These are phyloP conservation scores for Phytophthora sansomeana DNA, from an alignment of 352 stramenopile species.

Conservation along the genomic window DNA sequence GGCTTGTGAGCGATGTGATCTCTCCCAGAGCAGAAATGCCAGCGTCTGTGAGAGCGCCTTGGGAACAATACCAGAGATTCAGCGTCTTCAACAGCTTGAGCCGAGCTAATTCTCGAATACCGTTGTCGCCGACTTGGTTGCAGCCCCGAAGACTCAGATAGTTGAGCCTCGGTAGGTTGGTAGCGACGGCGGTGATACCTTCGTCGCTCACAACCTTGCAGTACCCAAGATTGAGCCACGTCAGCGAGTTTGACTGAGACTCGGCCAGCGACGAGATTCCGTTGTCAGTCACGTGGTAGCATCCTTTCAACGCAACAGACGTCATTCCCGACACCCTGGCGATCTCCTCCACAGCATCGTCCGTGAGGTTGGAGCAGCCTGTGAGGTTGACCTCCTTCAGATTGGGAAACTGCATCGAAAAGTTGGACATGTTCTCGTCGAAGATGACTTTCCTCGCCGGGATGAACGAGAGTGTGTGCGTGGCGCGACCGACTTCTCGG, in stretches of 20 bases:
- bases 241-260: constrained; percentile 39
- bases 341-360: constrained; percentile 54
- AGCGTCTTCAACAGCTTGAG: constrained; percentile 58
- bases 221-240: constrained; percentile 78
- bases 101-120: constrained; percentile 51
- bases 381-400: constrained; percentile 68
- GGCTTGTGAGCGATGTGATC: constrained; percentile 65
- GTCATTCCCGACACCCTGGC: constrained; percentile 45
- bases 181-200: constrained; percentile 55
- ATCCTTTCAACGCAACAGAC: constrained; percentile 70
- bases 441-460: constrained; percentile 49
- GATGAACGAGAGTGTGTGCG: constrained; percentile 64
- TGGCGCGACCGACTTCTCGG: constrained; percentile 52
- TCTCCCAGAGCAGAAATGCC: constrained; percentile 57
- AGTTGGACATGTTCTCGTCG: constrained; percentile 51
- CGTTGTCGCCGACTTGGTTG: constrained; percentile 60
- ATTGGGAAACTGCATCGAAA: constrained; percentile 58
- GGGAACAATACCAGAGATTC: constrained; percentile 87
- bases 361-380: constrained; percentile 65
- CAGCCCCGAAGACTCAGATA: constrained; percentile 74
- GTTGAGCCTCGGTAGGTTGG: constrained; percentile 46
- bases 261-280: constrained; percentile 44
- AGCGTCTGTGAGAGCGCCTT: constrained; percentile 73
- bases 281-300: constrained; percentile 66
- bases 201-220: constrained; percentile 78